Evolutionary conservation across 306 rosid genomes (phyloP).

Genomic region (Pueraria montana): DNA sequence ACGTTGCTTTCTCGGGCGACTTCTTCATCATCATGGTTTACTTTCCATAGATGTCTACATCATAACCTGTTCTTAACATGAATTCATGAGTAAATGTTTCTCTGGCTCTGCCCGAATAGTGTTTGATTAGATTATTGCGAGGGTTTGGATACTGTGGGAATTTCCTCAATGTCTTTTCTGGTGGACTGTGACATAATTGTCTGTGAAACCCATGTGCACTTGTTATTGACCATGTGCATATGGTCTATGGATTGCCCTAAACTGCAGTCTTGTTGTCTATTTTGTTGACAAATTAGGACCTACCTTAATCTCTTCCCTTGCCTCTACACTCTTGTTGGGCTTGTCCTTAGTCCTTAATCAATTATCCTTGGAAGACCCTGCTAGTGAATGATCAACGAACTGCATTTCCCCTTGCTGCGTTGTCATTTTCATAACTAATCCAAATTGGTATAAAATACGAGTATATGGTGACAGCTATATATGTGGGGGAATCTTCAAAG

Average conservation of each 20-base stretch:
- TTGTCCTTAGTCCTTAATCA: constrained; percentile 24
- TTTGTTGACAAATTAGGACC: constrained; percentile 59
- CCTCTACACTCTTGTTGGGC: constrained; percentile 11
- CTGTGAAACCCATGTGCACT: constrained; percentile 65
- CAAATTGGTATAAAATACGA: constrained; percentile 2
- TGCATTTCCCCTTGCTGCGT: constrained; percentile 37
- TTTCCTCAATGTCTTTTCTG: constrained; percentile 40
- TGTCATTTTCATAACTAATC: constrained; percentile 42
- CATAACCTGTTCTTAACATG: constrained; percentile 11
- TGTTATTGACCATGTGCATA: constrained; percentile 70
- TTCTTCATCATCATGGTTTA: constrained; percentile 28
- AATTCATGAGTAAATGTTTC: constrained; percentile 30
- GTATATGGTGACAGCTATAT: constrained; percentile 43
- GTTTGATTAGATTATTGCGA: constrained; percentile 32
- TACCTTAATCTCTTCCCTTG: constrained; percentile 47
- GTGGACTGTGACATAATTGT: constrained; percentile 46
- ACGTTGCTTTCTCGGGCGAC: constrained; percentile 23
- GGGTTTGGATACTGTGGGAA: constrained; percentile 5
- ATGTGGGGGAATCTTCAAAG: constrained; percentile 43
- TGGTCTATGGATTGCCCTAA: constrained; percentile 54
- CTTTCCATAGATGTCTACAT: constrained; percentile 37
- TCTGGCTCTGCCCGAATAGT: constrained; percentile 34
- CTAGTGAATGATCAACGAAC: constrained; percentile 8
- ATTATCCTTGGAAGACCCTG: constrained; percentile 29
- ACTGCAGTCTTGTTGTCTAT: constrained; percentile 59